Conservation (phyloP, 2,329 filamentous ascomycete species). For the Trichoderma sp. region DNA sequence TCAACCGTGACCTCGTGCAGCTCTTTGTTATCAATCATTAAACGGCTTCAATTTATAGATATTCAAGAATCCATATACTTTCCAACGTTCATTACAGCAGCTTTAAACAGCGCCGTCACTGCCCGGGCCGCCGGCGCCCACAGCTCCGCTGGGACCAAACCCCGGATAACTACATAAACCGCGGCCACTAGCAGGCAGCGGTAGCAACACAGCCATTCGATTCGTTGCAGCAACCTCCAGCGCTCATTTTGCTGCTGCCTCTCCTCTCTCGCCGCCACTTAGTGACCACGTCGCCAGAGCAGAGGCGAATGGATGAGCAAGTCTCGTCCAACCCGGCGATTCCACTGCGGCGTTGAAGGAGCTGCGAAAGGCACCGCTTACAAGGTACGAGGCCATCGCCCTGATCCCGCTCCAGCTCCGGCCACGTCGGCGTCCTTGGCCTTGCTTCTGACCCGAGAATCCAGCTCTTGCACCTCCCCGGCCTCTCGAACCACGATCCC, state of each 20-base stretch:
- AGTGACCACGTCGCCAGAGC: conserved; percentile 24
- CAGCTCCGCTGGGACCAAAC: background rate
- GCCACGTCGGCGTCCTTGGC: conserved; percentile 7
- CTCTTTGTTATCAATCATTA: background rate
- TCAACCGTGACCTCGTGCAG: background rate
- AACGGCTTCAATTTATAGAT: background rate
- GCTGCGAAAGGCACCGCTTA: conserved; percentile 2
- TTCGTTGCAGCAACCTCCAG: background rate
- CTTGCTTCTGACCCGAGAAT: conserved; percentile 7
- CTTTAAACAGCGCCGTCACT: background rate
- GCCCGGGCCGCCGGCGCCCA: background rate
- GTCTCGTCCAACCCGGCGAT: conserved; percentile 1
- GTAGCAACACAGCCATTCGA: background rate
- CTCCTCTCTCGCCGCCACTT: conserved; percentile 4
- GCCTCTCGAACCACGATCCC: background rate
- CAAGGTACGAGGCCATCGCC: background rate
- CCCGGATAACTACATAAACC: conserved; percentile 21
- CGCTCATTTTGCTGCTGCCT: background rate
- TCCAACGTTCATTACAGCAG: too few relatives aligned
- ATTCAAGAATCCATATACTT: too few relatives aligned
- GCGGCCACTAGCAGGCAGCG: background rate
- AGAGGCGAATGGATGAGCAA: conserved; percentile 22
- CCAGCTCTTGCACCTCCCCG: background rate
- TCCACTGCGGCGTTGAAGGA: conserved; percentile 21
- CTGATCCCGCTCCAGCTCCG: conserved; percentile 1